Evolutionary conservation across 139 green algal genomes (phyloP).

Genomic region (Chlorella ohadii): DNA sequence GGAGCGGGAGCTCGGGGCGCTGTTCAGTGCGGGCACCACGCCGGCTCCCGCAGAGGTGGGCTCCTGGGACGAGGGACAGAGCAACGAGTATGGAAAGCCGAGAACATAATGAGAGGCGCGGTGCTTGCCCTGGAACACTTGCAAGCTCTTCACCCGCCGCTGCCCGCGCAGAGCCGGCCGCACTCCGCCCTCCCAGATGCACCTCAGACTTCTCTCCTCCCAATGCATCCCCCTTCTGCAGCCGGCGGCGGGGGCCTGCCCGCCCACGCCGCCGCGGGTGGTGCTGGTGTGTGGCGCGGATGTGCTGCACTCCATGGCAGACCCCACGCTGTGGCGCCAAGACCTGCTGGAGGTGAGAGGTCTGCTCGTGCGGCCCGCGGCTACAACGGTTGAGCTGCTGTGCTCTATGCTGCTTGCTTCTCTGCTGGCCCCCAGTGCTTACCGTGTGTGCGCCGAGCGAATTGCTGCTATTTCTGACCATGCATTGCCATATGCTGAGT

Average conservation of each 20-base stretch:
- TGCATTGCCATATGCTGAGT: too few relatives aligned
- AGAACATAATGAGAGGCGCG: too few relatives aligned
- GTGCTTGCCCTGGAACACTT: too few relatives aligned
- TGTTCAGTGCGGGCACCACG: slow-evolving; percentile 14
- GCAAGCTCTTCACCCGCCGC: too few relatives aligned
- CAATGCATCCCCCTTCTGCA: not conserved
- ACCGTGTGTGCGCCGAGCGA: too few relatives aligned
- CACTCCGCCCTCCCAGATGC: not conserved
- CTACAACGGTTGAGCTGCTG: not conserved
- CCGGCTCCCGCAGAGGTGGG: slow-evolving; percentile 3
- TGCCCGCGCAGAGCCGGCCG: not conserved
- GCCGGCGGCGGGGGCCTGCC: not conserved
- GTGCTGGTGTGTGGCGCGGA: slow-evolving; percentile 54
- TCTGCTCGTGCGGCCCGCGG: too few relatives aligned
- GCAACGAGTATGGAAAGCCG: too few relatives aligned
- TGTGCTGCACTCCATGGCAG: slow-evolving; percentile 44
- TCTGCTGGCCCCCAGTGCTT: too few relatives aligned
- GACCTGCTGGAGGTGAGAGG: slow-evolving; percentile 45
- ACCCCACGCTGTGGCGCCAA: slow-evolving; percentile 44
- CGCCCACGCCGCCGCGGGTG: slow-evolving; percentile 10
- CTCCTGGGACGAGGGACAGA: too few relatives aligned
- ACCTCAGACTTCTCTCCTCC: too few relatives aligned
- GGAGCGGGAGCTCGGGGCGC: slow-evolving; percentile 14
- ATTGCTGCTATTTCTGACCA: too few relatives aligned
- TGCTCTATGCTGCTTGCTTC: too few relatives aligned